These are phyloP conservation scores for Colletotrichum magnum DNA, from an alignment of 2,329 filamentous ascomycete genomes.

Conservation along the genomic window DNA sequence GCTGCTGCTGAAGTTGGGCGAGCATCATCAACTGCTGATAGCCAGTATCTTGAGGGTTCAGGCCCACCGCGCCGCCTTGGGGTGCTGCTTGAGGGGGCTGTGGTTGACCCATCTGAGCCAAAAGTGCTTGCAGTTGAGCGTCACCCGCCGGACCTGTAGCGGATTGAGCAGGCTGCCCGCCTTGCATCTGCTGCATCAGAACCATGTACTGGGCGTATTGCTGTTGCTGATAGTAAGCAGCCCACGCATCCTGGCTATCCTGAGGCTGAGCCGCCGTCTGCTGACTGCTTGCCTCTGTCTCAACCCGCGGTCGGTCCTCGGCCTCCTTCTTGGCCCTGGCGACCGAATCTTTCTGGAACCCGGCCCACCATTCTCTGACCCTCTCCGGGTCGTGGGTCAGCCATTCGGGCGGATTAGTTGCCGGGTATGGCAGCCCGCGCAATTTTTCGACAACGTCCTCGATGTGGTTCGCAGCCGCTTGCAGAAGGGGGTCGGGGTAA, in stretches of 20 bases:
- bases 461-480: slow-evolving; percentile 58
- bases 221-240: slow-evolving; percentile 47
- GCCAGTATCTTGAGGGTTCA: slow-evolving; percentile 56
- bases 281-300: slow-evolving; percentile 51
- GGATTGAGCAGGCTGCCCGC: slow-evolving; percentile 44
- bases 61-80: slow-evolving; percentile 44
- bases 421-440: slow-evolving; percentile 62
- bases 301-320: slow-evolving; percentile 53
- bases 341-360: slow-evolving; percentile 58
- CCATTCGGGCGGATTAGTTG: slow-evolving; percentile 67
- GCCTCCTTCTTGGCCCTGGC: slow-evolving; percentile 56
- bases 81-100: slow-evolving; percentile 40
- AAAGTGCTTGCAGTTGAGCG: slow-evolving; percentile 59
- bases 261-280: slow-evolving; percentile 42
- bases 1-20: slow-evolving; percentile 53
- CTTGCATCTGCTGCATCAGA: slow-evolving; percentile 56
- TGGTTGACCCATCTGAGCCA: slow-evolving; percentile 58
- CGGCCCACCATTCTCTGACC: slow-evolving; percentile 67
- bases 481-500: slow-evolving; percentile 59
- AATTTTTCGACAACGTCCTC: slow-evolving; percentile 59
- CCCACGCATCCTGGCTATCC: slow-evolving; percentile 46
- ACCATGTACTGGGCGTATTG: slow-evolving; percentile 59
- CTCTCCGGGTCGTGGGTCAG: slow-evolving; percentile 62
- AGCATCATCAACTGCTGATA: slow-evolving; percentile 58
- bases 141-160: slow-evolving; percentile 45